Evolutionary conservation across 331 rosid species (phyloP), one percentile per base, ranked within the genome.

Genomic region (Erythrophleum ivorense): DNA sequence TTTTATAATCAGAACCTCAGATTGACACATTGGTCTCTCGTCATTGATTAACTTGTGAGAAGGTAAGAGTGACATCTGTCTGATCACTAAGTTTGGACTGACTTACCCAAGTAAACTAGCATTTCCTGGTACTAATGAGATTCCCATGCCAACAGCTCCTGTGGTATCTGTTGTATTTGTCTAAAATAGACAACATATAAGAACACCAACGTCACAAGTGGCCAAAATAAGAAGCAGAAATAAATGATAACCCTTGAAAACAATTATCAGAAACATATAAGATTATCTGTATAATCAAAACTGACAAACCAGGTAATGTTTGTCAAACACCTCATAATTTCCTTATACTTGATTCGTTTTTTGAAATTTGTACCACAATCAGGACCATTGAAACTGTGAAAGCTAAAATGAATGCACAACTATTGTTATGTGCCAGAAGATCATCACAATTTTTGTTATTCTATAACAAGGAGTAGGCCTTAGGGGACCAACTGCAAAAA

Each of bases 81-180:
- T 12, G 74, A 52, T 33, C 19, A 52, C 34, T 31, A 84, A 78
- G 55, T 58, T 38, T 29, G 53, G 55, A 73, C 29, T 34, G 79
- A 90, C 97, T 85, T 75, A 96, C 99, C 99, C 99, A 69, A 96
- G 95, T 84, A 96, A 90, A 85, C 99, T 70, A 49, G 97, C 97
- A 92, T 91, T 94, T 89, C 91, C 98, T 16, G 94, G 92, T 71
- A 84, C 69, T 72, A 94, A 85, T 54, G 98, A 84, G 63, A 87
- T 84, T 74, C 88, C 96, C 41, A 62, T 52, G 83, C 92, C 84
- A 18, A 85, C 60, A 45, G 77, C 83, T 50, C 85, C 95, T 24
- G 85, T 60, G 71, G 88, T 54, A 75, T 94, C 98, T 76, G 87
- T 90, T 18, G 91, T 78, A 79, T 86, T 92, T 76, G 92, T 81